Evolutionary conservation across 495 filamentous ascomycete genomes (phyloP).

Genomic region (Rhizodiscina lignyota): DNA sequence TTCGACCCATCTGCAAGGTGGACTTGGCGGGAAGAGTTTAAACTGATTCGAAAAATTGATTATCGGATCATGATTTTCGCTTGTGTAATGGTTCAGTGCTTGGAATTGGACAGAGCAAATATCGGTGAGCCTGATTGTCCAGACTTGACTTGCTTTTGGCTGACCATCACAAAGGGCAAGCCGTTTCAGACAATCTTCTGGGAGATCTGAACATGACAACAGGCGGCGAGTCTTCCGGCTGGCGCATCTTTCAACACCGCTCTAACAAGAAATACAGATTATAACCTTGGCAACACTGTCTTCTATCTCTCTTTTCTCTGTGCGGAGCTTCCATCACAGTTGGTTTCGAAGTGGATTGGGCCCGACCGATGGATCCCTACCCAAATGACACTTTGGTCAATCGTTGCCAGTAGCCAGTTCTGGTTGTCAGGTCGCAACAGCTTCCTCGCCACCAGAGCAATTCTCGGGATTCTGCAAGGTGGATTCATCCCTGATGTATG

Average conservation of each 20-base stretch:
- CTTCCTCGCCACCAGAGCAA: constrained; percentile 1
- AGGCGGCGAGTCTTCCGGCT: background rate
- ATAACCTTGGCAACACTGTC: constrained; percentile 4
- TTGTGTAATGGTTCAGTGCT: background rate
- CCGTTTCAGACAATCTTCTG: constrained; percentile 6
- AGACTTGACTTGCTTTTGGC: constrained; percentile 3
- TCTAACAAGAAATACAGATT: constrained; percentile 2
- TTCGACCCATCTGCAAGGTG: constrained; percentile 2
- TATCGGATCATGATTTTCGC: background rate
- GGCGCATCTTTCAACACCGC: background rate
- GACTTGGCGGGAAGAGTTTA: constrained; percentile 4
- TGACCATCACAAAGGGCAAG: constrained; percentile 4
- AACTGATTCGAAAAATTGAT: constrained; percentile 1
- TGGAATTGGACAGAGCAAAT: constrained; percentile 2
- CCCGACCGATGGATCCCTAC: constrained; percentile 8
- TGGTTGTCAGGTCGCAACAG: background rate
- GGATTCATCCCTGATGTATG: constrained; percentile 8
- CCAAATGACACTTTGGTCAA: constrained; percentile 7
- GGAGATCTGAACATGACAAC: constrained; percentile 4
- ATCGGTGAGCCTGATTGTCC: background rate
- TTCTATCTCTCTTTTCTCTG: constrained; percentile 5
- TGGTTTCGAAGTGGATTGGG: constrained; percentile 6
- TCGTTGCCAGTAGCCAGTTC: constrained; percentile 5
- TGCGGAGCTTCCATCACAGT: constrained; percentile 8
- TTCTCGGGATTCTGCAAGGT: constrained; percentile 6